Percentiles rank a stretch among this genome's conserved stretches.
Evolutionary conservation across 805 yeast species (phyloP).

Genomic region (Pichia exigua): DNA sequence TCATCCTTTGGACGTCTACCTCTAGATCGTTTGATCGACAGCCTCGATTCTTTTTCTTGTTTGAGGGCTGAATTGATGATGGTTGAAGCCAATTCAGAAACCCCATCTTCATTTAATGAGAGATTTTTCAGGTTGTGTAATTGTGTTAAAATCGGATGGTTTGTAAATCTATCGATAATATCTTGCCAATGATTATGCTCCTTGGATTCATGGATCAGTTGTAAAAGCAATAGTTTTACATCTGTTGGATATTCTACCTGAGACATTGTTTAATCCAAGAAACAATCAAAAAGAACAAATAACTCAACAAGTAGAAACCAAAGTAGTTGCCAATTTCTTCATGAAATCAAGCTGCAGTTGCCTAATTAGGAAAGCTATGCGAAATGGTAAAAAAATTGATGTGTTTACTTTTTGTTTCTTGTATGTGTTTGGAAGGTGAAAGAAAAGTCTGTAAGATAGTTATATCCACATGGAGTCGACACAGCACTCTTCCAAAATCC

Average conservation of each 20-base stretch:
- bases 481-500: neutral
- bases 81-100: neutral
- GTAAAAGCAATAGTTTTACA: conserved; percentile 25
- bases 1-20: neutral
- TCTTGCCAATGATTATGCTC: conserved; percentile 9
- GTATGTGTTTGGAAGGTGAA: too few species aligned
- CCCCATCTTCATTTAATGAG: neutral
- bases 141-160: conserved; percentile 21
- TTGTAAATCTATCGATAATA: conserved; percentile 13
- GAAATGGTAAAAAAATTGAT: neutral
- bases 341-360: neutral
- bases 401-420: neutral
- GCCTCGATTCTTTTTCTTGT: neutral
- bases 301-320: too few species aligned
- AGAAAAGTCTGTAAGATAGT: too few species aligned
- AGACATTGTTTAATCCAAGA: neutral
- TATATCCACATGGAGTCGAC: too few species aligned
- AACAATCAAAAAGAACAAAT: neutral
- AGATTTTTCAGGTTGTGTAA: neutral
- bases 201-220: conserved; percentile 17
- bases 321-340: neutral
- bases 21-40: neutral
- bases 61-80: neutral
- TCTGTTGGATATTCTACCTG: conserved; percentile 20
- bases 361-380: neutral